Conservation (phyloP, 805 yeast species). For the Kluyveromyces wickerhamii region DNA sequence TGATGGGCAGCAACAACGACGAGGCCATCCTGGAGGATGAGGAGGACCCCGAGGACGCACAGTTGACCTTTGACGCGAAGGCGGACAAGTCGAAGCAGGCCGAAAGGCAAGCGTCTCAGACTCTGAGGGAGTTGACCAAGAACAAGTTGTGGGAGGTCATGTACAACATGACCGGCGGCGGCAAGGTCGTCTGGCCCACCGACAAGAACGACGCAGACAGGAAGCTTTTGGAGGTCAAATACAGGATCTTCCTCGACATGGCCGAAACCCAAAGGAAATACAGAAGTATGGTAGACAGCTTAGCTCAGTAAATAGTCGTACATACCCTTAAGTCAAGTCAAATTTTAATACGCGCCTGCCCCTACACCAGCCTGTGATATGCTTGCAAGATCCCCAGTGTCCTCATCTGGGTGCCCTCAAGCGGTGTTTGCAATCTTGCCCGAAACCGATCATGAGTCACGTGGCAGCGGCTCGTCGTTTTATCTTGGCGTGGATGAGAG, state of each 20-base stretch:
- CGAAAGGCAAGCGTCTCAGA: conserved; percentile 33
- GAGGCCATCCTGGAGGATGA: conserved; percentile 24
- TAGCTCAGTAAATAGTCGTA: no score
- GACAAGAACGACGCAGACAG: conserved; percentile 53
- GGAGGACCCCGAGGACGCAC: conserved; percentile 41
- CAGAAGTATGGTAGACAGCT: conserved; percentile 62
- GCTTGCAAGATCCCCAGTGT: no score
- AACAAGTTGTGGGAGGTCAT: conserved; percentile 64
- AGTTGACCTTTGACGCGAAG: conserved; percentile 55
- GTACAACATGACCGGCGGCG: conserved; percentile 78
- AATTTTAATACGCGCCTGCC: no score
- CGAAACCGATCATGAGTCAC: no score
- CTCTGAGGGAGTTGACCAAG: conserved; percentile 29
- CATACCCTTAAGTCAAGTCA: no score
- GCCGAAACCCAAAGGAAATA: conserved; percentile 73
- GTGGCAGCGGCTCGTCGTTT: no score
- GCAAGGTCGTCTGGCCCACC: conserved; percentile 68
- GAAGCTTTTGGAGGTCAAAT: conserved; percentile 66
- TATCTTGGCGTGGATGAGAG: no score
- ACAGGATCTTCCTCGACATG: conserved; percentile 81
- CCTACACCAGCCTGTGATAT: no score
- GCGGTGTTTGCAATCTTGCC: no score
- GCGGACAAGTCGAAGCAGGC: conserved; percentile 43
- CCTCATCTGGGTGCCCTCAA: no score
- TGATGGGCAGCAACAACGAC: conserved; percentile 20